Conservation (phyloP, 1,284 basidiomycete genomes). For the Puccinia polysora region DNA sequence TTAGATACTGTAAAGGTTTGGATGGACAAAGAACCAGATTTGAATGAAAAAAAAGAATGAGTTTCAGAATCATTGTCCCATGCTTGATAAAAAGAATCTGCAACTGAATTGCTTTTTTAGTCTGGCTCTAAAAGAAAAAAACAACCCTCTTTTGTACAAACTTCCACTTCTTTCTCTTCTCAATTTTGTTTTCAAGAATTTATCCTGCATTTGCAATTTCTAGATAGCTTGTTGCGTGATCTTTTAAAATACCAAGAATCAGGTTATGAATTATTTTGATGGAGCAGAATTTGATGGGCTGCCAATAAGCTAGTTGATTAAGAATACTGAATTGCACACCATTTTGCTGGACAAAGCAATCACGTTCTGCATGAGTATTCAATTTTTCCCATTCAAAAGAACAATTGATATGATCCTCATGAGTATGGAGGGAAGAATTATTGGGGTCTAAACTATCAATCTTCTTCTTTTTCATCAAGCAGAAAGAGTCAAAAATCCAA, state of each 20-base stretch:
- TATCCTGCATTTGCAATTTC: no score
- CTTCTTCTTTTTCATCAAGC: not conserved
- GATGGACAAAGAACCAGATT: no score
- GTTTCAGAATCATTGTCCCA: no score
- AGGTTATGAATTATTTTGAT: conserved; percentile 4
- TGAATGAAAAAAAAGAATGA: no score
- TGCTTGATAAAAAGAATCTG: no score
- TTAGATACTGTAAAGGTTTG: no score
- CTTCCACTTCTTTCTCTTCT: no score
- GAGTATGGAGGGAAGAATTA: not conserved
- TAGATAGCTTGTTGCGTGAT: not conserved
- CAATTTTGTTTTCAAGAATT: no score
- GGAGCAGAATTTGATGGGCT: conserved; percentile 1
- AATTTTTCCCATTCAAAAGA: not conserved
- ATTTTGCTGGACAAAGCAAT: not conserved
- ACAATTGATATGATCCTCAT: not conserved
- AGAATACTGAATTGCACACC: conserved; percentile 4
- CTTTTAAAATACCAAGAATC: not conserved
- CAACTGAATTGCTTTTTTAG: no score
- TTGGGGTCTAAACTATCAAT: not conserved
- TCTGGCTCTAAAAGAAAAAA: no score
- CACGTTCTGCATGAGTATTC: not conserved
- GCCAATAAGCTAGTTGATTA: conserved; percentile 11
- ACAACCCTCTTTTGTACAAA: no score
- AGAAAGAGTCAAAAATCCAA: conserved; percentile 5